Percentiles rank a stretch among this genome's conserved stretches.
Conservation (phyloP, 2,329 filamentous ascomycete genomes). For the Diplodia scrobiculata region DNA sequence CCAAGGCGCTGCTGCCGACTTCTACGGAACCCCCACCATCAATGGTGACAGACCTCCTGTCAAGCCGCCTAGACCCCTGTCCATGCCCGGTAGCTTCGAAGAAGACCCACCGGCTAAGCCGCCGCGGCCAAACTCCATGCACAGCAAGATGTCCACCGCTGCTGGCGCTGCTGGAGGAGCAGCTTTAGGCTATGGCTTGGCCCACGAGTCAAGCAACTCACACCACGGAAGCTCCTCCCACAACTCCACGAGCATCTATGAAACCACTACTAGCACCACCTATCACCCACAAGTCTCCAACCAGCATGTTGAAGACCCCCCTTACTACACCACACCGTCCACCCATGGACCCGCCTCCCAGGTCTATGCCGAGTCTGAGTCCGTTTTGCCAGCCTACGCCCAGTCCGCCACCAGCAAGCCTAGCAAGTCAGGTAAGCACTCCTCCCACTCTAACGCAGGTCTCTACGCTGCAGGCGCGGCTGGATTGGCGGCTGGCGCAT, state of each 20-base stretch:
- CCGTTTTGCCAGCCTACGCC: slow-evolving; percentile 35
- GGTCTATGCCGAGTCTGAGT: slow-evolving; percentile 34
- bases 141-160: slow-evolving; percentile 42
- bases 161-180: slow-evolving; percentile 46
- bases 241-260: slow-evolving; percentile 29
- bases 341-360: slow-evolving; percentile 15
- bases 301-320: neutral
- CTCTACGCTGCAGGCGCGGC: slow-evolving; percentile 52
- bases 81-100: slow-evolving; percentile 44
- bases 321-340: slow-evolving; percentile 1
- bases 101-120: slow-evolving; percentile 41
- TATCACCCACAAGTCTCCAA: slow-evolving; percentile 40
- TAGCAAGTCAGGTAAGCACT: slow-evolving; percentile 48
- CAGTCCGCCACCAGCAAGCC: slow-evolving; percentile 42
- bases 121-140: slow-evolving; percentile 34
- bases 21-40: slow-evolving; percentile 45
- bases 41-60: slow-evolving; percentile 33
- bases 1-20: slow-evolving; percentile 61
- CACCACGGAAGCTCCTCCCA: slow-evolving; percentile 29
- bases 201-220: slow-evolving; percentile 34
- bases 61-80: slow-evolving; percentile 42
- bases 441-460: slow-evolving; percentile 49
- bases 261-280: slow-evolving; percentile 7
- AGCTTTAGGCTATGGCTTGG: slow-evolving; percentile 48
- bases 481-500: slow-evolving; percentile 50